These are phyloP conservation scores for Passiflora organensis DNA, from an alignment of 345 rosid genomes.

Conservation along the genomic window DNA sequence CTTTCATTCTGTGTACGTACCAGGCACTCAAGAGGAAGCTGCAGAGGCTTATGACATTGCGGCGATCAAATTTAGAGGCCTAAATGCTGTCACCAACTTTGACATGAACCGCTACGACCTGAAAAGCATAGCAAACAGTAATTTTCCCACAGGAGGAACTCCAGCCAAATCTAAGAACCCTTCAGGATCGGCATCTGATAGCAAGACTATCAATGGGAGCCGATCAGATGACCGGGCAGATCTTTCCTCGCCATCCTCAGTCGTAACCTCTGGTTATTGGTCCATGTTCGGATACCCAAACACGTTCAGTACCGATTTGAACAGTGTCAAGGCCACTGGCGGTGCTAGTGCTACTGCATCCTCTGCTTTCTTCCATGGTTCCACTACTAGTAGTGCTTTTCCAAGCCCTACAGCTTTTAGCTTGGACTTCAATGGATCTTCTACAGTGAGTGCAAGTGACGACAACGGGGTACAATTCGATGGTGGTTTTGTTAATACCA, in stretches of 20 bases:
- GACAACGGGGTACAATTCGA: constrained; percentile 23
- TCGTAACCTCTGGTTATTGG: constrained; percentile 47
- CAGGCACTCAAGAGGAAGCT: constrained; percentile 88
- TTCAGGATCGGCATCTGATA: constrained; percentile 40
- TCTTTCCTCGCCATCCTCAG: constrained; percentile 45
- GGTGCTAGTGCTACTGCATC: constrained; percentile 11
- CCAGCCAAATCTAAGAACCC: constrained; percentile 36
- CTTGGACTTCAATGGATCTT: constrained; percentile 28
- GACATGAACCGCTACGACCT: constrained; percentile 91
- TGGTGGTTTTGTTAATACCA: background rate
- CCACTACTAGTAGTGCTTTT: constrained; percentile 11
- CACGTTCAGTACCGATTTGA: background rate
- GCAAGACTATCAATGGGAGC: constrained; percentile 34
- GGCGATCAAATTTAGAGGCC: constrained; percentile 86
- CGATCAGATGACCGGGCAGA: constrained; percentile 41
- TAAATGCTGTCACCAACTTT: constrained; percentile 86
- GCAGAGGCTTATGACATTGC: constrained; percentile 68
- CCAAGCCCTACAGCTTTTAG: constrained; percentile 18
- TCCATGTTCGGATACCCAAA: constrained; percentile 34
- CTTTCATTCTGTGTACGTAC: too few relatives aligned
- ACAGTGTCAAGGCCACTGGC: constrained; percentile 9
- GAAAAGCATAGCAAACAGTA: constrained; percentile 74
- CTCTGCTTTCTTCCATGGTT: constrained; percentile 13
- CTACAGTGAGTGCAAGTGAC: constrained; percentile 18
- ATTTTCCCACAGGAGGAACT: constrained; percentile 81